Percentiles rank a stretch among this genome's conserved stretches.
These are phyloP conservation scores for Calonectria naviculata DNA, from an alignment of 2,329 filamentous ascomycete genomes.

Conservation along the genomic window DNA sequence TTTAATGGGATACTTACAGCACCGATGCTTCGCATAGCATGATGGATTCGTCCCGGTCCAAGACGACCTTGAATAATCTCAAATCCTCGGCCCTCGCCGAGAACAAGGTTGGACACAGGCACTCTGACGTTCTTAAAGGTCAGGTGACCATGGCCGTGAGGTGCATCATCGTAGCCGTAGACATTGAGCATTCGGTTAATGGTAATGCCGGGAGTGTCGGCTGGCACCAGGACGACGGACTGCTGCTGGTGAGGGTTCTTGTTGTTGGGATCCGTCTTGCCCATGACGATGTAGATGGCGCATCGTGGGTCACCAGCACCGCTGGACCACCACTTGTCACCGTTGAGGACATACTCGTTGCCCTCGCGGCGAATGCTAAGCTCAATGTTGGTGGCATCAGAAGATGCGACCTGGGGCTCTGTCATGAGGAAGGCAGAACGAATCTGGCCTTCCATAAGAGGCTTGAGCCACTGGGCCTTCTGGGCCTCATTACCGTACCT, in stretches of 20 bases:
- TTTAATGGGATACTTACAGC: slow-evolving; percentile 62
- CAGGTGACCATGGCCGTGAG: slow-evolving; percentile 96
- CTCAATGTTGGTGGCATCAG: slow-evolving; percentile 93
- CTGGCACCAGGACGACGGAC: slow-evolving; percentile 90
- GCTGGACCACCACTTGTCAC: slow-evolving; percentile 99
- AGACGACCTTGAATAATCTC: slow-evolving; percentile 98
- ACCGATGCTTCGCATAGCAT: slow-evolving; percentile 95
- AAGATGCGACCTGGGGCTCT: slow-evolving; percentile 87
- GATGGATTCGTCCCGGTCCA: slow-evolving; percentile 95
- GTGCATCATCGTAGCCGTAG: slow-evolving; percentile 98
- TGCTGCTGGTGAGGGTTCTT: slow-evolving; percentile 87
- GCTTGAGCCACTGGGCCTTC: slow-evolving; percentile 85
- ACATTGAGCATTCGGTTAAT: slow-evolving; percentile 94
- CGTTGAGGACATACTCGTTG: slow-evolving; percentile 91
- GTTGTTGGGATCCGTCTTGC: slow-evolving; percentile 85
- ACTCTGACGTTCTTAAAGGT: slow-evolving; percentile 91
- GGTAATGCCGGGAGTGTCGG: slow-evolving; percentile 85
- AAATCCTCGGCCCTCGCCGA: slow-evolving; percentile 94
- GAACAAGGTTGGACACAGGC: slow-evolving; percentile 83
- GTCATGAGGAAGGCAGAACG: slow-evolving; percentile 95
- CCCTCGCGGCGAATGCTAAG: slow-evolving; percentile 86
- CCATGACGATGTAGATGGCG: slow-evolving; percentile 96
- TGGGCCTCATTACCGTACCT: slow-evolving; percentile 90
- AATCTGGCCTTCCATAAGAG: slow-evolving; percentile 85
- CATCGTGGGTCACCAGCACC: slow-evolving; percentile 94